Evolutionary conservation across 768 basidiomycete species (phyloP).

Genomic region (Agrocybe praecox): DNA sequence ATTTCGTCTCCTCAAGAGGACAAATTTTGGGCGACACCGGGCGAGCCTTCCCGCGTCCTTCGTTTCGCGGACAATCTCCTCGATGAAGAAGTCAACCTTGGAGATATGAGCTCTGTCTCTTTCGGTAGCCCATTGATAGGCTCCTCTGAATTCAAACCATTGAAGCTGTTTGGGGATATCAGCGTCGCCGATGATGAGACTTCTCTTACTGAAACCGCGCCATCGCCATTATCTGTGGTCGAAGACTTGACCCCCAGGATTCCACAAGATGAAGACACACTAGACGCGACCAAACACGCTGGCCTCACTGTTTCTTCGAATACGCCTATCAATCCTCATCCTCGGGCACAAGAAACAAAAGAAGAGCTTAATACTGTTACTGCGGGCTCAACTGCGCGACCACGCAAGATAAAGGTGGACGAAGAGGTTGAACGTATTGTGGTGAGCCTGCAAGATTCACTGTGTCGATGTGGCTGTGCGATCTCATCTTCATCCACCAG

Average conservation of each 20-base stretch:
- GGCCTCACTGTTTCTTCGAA: neutral
- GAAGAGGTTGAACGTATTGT: conserved; percentile 65
- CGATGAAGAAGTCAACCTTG: conserved; percentile 65
- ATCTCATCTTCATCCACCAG: conserved; percentile 34
- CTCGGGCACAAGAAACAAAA: too few species aligned
- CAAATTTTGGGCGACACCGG: conserved; percentile 66
- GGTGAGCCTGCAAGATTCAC: conserved; percentile 39
- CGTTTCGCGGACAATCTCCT: conserved; percentile 66
- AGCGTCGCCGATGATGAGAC: conserved; percentile 13
- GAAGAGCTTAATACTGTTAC: conserved; percentile 13
- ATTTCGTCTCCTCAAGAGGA: conserved; percentile 48
- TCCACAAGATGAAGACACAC: too few species aligned
- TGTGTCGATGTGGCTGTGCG: neutral
- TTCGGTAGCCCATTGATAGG: conserved; percentile 32
- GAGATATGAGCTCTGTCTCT: conserved; percentile 51
- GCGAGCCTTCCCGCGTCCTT: conserved; percentile 53
- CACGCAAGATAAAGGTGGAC: conserved; percentile 52
- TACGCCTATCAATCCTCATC: neutral
- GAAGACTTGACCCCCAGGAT: neutral
- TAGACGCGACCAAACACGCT: too few species aligned
- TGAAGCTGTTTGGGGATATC: conserved; percentile 15
- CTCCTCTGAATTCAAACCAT: conserved; percentile 7
- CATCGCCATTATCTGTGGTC: neutral
- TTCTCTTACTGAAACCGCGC: conserved; percentile 11
- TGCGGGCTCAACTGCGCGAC: conserved; percentile 14